Evolutionary conservation across 2,329 filamentous ascomycete genomes (phyloP).

Genomic region (Laburnicola sp.): DNA sequence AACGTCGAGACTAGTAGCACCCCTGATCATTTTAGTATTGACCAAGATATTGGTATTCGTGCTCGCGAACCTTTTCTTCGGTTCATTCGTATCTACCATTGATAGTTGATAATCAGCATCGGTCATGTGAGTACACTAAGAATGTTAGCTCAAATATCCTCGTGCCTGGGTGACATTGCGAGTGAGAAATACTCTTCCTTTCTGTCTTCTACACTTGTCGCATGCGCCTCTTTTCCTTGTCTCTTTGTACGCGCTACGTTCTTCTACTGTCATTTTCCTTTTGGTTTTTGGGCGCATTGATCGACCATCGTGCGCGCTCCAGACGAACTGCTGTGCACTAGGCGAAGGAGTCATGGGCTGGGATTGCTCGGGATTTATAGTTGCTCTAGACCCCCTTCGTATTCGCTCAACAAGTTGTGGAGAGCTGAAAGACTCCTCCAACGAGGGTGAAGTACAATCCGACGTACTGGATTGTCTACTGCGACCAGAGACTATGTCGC

Average conservation of each 20-base stretch:
- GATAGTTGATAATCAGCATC: not conserved
- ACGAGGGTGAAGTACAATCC: conserved; percentile 7
- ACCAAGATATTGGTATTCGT: not conserved
- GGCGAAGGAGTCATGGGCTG: not conserved
- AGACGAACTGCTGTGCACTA: conserved; percentile 27
- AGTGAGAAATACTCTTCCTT: conserved; percentile 26
- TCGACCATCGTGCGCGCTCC: conserved; percentile 26
- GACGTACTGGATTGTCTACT: conserved; percentile 7
- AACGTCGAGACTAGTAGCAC: not conserved
- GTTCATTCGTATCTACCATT: not conserved
- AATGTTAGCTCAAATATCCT: not conserved
- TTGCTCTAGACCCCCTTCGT: not conserved
- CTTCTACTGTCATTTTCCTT: conserved; percentile 31
- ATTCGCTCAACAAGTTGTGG: conserved; percentile 3
- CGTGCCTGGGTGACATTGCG: not conserved
- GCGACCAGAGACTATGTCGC: not conserved
- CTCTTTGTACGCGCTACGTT: conserved; percentile 28
- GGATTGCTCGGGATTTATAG: not conserved
- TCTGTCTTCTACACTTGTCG: conserved; percentile 27
- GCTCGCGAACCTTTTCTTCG: conserved; percentile 3
- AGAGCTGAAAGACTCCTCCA: conserved; percentile 4
- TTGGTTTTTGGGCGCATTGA: conserved; percentile 28
- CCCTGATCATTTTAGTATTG: not conserved
- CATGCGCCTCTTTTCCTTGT: conserved; percentile 35
- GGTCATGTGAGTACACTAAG: conserved; percentile 19